Evolutionary conservation across 1,284 basidiomycete species (phyloP).

Genomic region (Cryptococcus neoformans): DNA sequence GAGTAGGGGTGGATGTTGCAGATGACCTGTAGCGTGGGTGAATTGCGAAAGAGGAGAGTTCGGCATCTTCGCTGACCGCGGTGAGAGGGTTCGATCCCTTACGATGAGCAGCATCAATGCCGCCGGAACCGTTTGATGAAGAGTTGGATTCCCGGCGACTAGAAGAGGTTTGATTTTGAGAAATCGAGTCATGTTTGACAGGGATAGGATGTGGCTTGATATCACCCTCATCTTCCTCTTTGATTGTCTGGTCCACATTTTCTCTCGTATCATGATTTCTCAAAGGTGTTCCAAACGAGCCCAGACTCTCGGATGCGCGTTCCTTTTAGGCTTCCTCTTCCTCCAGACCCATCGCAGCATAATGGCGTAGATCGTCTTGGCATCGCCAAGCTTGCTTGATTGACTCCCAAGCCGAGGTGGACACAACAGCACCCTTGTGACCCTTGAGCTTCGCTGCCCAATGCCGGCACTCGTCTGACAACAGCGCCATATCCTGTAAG

Average conservation of each 20-base stretch:
- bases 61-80: constrained; percentile 17
- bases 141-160: constrained; percentile 7
- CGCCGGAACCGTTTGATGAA: not conserved
- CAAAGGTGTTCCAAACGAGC: not conserved
- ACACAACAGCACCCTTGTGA: constrained; percentile 28
- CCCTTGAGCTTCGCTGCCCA: constrained; percentile 40
- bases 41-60: constrained; percentile 19
- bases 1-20: too few species aligned
- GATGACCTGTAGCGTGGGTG: constrained; percentile 8
- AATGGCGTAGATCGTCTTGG: constrained; percentile 39
- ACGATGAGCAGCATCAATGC: not conserved
- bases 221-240: constrained; percentile 16
- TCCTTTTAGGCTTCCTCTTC: constrained; percentile 26
- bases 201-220: not conserved
- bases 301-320: not conserved
- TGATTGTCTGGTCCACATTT: constrained; percentile 5
- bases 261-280: not conserved
- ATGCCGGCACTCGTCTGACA: constrained; percentile 39
- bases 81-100: constrained; percentile 19
- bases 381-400: constrained; percentile 40
- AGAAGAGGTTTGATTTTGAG: not conserved
- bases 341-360: constrained; percentile 41
- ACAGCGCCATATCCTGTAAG: constrained; percentile 36
- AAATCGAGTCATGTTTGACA: not conserved
- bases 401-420: constrained; percentile 38